phyloP scores from a whole-genome alignment of 2,329 filamentous ascomycete genomes.

The Saccharata proteae region DNA sequence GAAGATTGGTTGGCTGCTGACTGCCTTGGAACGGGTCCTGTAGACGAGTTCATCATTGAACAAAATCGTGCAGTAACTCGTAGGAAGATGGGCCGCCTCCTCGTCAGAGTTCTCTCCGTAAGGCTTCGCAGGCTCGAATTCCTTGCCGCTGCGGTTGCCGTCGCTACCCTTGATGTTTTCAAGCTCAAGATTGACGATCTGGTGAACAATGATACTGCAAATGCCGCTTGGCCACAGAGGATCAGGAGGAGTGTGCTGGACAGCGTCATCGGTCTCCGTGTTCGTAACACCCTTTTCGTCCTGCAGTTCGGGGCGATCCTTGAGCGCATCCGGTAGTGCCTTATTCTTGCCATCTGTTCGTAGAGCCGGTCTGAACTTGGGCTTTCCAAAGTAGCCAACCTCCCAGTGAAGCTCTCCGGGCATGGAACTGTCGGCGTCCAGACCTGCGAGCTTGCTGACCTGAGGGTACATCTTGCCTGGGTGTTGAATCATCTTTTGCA shows the following conservation, averaged over 20 bases:
- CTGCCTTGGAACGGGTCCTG: slow-evolving; percentile 87
- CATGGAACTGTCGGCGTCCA: slow-evolving; percentile 78
- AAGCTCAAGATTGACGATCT: slow-evolving; percentile 91
- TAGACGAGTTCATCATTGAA: slow-evolving; percentile 83
- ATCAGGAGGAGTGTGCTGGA: slow-evolving; percentile 81
- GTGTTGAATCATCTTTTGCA: slow-evolving; percentile 90
- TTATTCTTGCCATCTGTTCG: slow-evolving; percentile 78
- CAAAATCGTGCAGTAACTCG: slow-evolving; percentile 85
- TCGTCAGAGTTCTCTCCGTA: slow-evolving; percentile 83
- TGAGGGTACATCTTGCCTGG: slow-evolving; percentile 89
- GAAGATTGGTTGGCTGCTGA: slow-evolving; percentile 91
- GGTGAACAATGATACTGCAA: slow-evolving; percentile 75
- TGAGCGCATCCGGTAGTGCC: slow-evolving; percentile 60
- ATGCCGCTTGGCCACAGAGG: slow-evolving; percentile 93
- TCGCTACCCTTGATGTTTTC: slow-evolving; percentile 77
- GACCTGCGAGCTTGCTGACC: slow-evolving; percentile 67
- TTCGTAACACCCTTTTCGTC: slow-evolving; percentile 76
- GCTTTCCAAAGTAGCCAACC: slow-evolving; percentile 88
- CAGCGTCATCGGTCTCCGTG: slow-evolving; percentile 65
- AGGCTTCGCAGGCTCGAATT: slow-evolving; percentile 78
- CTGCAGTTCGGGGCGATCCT: slow-evolving; percentile 64
- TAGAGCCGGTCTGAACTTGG: slow-evolving; percentile 71
- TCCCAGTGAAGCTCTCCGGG: slow-evolving; percentile 93
- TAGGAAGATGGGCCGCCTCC: slow-evolving; percentile 65
- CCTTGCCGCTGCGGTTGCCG: slow-evolving; percentile 68